Evolutionary conservation across 129 eudicot species (phyloP).

Genomic region (Helianthus annuus): HanXRQr2.0-SUNRISE NC_035438.2:7060153-7060652

Average conservation of each 20-base stretch:
- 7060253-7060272: slow-evolving; percentile 8
- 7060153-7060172: slow-evolving; percentile 40
- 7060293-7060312: slow-evolving; percentile 25
- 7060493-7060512: slow-evolving; percentile 30
- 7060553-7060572: background rate
- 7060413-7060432: slow-evolving; percentile 12
- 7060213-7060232: slow-evolving; percentile 8
- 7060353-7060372: background rate
- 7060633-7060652: background rate
- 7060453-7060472: background rate
- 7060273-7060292: slow-evolving; percentile 8
- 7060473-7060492: slow-evolving; percentile 9
- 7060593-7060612: background rate
- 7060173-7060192: slow-evolving; percentile 25
- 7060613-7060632: background rate
- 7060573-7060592: slow-evolving; percentile 4
- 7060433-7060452: slow-evolving; percentile 3
- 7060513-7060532: slow-evolving; percentile 12
- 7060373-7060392: slow-evolving; percentile 10
- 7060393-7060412: slow-evolving; percentile 4
- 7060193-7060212: slow-evolving; percentile 51
- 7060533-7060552: slow-evolving; percentile 8
- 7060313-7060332: slow-evolving; percentile 35
- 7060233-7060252: slow-evolving; percentile 16
- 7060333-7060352: slow-evolving; percentile 33